Evolutionary conservation across 2,329 filamentous ascomycete species (phyloP).

Genomic region (Akanthomyces lecanii): DNA sequence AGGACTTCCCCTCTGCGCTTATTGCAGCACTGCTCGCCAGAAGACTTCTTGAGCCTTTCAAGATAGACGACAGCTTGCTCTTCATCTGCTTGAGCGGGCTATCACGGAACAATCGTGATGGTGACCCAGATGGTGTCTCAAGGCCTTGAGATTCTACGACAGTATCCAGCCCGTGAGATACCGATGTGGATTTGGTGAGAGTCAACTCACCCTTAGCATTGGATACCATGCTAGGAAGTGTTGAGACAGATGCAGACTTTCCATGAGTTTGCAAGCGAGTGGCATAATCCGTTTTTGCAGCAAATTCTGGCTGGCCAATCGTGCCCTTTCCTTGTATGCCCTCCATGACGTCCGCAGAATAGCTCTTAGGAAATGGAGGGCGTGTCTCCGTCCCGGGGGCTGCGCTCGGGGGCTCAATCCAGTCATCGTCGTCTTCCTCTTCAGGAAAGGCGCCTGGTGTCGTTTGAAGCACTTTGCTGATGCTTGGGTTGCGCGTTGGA

Average conservation of each 20-base stretch:
- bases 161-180: slow-evolving; percentile 47
- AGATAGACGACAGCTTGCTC: slow-evolving; percentile 83
- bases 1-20: slow-evolving; percentile 59
- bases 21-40: slow-evolving; percentile 70
- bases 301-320: slow-evolving; percentile 40
- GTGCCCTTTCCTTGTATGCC: slow-evolving; percentile 46
- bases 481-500: slow-evolving; percentile 24
- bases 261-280: slow-evolving; percentile 33
- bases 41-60: slow-evolving; percentile 81
- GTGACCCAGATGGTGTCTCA: slow-evolving; percentile 52
- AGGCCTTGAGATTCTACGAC: slow-evolving; percentile 41
- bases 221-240: slow-evolving; percentile 34
- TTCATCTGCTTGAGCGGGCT: slow-evolving; percentile 89
- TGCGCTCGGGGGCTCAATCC: slow-evolving; percentile 52
- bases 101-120: slow-evolving; percentile 56
- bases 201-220: slow-evolving; percentile 23
- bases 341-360: slow-evolving; percentile 60
- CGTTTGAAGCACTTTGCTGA: slow-evolving; percentile 29
- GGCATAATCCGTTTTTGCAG: background rate
- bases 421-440: slow-evolving; percentile 56
- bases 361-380: slow-evolving; percentile 54
- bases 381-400: slow-evolving; percentile 34
- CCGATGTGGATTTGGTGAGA: slow-evolving; percentile 58
- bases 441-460: slow-evolving; percentile 59
- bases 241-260: slow-evolving; percentile 62